A percentile compares a stretch with the other conserved stretches of the same genome.
Conservation (phyloP, 2,329 filamentous ascomycete genomes). For the Penicillium sp. region DNA sequence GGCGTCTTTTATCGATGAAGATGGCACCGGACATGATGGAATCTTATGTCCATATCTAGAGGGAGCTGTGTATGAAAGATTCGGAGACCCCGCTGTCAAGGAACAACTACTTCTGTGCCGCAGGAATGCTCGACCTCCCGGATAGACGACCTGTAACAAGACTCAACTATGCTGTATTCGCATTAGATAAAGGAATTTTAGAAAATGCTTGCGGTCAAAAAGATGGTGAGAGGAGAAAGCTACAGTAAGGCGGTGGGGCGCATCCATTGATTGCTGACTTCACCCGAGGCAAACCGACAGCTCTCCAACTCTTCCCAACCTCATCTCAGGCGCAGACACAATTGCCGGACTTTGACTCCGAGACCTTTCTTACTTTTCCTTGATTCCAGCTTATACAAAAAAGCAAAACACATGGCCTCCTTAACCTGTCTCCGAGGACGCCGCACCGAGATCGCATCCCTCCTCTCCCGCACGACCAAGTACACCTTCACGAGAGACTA, state of each 20-base stretch:
- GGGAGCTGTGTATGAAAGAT: slow-evolving; percentile 6
- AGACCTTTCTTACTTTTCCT: not conserved
- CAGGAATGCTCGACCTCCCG: not conserved
- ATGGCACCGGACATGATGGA: not conserved
- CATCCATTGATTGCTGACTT: slow-evolving; percentile 10
- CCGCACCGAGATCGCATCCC: slow-evolving; percentile 3
- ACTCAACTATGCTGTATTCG: not conserved
- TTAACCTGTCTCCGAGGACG: slow-evolving; percentile 15
- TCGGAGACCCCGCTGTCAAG: not conserved
- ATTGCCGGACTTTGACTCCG: not conserved
- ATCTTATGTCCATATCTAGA: slow-evolving; percentile 14
- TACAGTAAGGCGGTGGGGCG: not conserved
- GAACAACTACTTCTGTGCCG: slow-evolving; percentile 4
- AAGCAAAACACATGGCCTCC: slow-evolving; percentile 16
- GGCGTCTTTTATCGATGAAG: not conserved
- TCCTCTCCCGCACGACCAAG: slow-evolving; percentile 16
- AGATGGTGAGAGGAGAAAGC: not conserved
- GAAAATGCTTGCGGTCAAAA: not conserved
- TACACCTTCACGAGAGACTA: not conserved
- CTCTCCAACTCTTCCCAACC: not conserved
- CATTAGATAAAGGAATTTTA: not conserved
- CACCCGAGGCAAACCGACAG: slow-evolving; percentile 16
- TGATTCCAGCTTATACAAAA: not conserved
- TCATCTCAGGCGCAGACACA: not conserved
- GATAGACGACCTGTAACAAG: not conserved